Evolutionary conservation across 352 stramenopile genomes (phyloP).

Genomic region (Globisporangium abappressorium): DNA sequence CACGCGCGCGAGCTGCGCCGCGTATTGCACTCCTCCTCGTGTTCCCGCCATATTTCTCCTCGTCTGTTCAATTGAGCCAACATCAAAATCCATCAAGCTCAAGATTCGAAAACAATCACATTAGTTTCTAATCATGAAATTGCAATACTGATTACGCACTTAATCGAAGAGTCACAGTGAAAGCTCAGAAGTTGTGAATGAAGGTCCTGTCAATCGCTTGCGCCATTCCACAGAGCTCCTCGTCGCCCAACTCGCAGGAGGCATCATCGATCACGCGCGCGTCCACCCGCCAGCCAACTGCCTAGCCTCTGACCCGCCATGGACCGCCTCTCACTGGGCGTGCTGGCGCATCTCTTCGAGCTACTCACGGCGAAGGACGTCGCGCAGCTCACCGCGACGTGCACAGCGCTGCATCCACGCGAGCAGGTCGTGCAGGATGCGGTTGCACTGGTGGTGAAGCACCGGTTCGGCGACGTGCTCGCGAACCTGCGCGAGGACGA

Average conservation of each 20-base stretch:
- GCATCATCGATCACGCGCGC: not conserved
- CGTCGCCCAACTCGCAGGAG: slow-evolving; percentile 2
- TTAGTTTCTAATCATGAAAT: not conserved
- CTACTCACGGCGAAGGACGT: slow-evolving; percentile 61
- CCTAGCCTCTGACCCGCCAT: slow-evolving; percentile 24
- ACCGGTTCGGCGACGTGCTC: slow-evolving; percentile 49
- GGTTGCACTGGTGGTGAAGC: slow-evolving; percentile 55
- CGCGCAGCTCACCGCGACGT: slow-evolving; percentile 42
- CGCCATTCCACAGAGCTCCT: not conserved
- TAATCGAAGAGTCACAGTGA: not conserved
- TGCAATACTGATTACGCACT: not conserved
- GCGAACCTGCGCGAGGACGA: slow-evolving; percentile 51
- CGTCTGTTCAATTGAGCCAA: not conserved
- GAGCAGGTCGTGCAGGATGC: slow-evolving; percentile 43
- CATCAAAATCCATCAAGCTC: not conserved
- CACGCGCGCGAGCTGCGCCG: slow-evolving; percentile 39
- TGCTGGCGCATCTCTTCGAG: slow-evolving; percentile 60
- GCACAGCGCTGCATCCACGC: slow-evolving; percentile 33
- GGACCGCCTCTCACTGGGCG: slow-evolving; percentile 53
- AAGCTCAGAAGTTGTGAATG: slow-evolving; percentile 2
- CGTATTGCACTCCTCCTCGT: not conserved
- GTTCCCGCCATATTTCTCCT: not conserved
- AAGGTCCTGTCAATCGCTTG: not conserved
- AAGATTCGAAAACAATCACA: not conserved
- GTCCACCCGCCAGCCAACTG: not conserved